Base-by-base conservation (phyloP, 805 yeast genomes). In the Metschnikowia aberdeeniae region DNA sequence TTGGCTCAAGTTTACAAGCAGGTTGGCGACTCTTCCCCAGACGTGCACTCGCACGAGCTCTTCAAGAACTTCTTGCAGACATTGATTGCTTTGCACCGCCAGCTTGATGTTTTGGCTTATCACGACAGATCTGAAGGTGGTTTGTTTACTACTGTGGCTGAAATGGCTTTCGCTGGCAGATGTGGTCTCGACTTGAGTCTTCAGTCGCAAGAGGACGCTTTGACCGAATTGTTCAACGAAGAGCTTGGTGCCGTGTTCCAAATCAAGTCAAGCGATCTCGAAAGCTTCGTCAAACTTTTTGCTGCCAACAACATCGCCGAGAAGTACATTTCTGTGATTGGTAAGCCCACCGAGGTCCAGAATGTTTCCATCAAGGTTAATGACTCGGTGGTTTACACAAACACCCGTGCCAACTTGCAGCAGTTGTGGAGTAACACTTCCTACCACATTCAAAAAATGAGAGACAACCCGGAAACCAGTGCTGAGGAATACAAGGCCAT, bases 71-170 rank as follows among this genome's bases (percentile, higher is more conserved):
- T 89, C 70, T 74, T 93, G 60, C 70, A 76, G 39, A 73, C 95
- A 11, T 68, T 88, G 49, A 73, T 84, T 47, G 76, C 71, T n/a
- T 74, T 93, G 59, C 99, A 93, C 63, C 74, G 78, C 57, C 53
- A 63, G 30, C 70, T 77, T 35, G 75, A 78, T 41, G 90, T 93
- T 11, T 75, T 83, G 61, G 86, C 97, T 4, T 93, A 93, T 70
- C 99, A 93, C 62, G 99, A 93, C 66, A 77, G 92, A 59, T 87
- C 96, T 19, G 99, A 93, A 66, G 99, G 99, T 77, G 99, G 99
- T 62, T 73, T 92, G 60, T 70, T 90, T 47, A 82, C 86, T 36
- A 83, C 98, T 8, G 72, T 87, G 37, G 70, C 85, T 36, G 99
- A 93, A 72, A 93, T 93, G 98, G 96, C 97, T 0, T 93, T 93